A percentile compares a stretch with the other conserved stretches of the same genome.
Conservation (phyloP, 306 rosid species). For the Fagus crenata region DNA sequence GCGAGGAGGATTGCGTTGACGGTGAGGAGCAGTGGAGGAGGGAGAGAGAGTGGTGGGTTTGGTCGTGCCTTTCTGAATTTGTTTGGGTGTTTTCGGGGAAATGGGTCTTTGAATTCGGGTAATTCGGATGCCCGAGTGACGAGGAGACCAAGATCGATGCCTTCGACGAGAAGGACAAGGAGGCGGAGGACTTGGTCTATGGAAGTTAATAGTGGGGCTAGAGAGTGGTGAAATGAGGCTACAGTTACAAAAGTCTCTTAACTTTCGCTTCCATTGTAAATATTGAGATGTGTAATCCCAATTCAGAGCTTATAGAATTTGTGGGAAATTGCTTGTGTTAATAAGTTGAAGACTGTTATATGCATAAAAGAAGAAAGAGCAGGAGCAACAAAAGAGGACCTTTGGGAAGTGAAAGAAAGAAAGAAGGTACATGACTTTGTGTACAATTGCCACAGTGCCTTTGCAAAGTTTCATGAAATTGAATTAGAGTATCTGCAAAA, state of each 20-base stretch:
- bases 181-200: slow-evolving; percentile 75
- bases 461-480: slow-evolving; percentile 28
- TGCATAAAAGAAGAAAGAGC: slow-evolving; percentile 24
- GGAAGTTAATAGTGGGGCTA: slow-evolving; percentile 66
- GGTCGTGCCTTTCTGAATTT: slow-evolving; percentile 36
- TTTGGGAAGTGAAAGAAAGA: slow-evolving; percentile 19
- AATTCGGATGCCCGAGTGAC: slow-evolving; percentile 19
- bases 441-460: not conserved
- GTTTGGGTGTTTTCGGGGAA: slow-evolving; percentile 58
- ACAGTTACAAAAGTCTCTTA: not conserved
- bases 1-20: slow-evolving; percentile 70
- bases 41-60: slow-evolving; percentile 54
- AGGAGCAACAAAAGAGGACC: slow-evolving; percentile 1
- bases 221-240: slow-evolving; percentile 40
- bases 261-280: slow-evolving; percentile 30
- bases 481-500: slow-evolving; percentile 27
- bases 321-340: not conserved
- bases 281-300: slow-evolving; percentile 16
- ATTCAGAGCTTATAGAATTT: not conserved
- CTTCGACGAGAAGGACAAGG: slow-evolving; percentile 1
- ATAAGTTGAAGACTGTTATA: not conserved
- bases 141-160: slow-evolving; percentile 32
- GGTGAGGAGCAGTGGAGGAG: slow-evolving; percentile 45
- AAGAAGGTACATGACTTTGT: slow-evolving; percentile 25
- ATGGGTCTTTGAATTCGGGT: slow-evolving; percentile 21